phyloP scores from a whole-genome alignment of 2,329 filamentous ascomycete species.

The Alternaria angustiovoidea region DNA sequence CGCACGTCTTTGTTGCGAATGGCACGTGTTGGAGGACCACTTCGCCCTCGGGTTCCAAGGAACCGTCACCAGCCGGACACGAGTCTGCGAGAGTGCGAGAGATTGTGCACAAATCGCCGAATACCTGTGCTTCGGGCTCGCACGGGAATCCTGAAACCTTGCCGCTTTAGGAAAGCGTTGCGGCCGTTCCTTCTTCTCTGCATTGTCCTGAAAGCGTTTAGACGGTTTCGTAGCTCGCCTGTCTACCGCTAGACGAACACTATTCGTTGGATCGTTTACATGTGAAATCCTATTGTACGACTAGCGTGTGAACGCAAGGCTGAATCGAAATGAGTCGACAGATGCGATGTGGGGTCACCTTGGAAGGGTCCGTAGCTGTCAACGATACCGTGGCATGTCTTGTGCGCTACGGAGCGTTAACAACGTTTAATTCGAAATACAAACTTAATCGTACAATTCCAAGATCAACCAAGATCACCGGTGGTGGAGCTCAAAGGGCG shows the following conservation, averaged over 20 bases:
- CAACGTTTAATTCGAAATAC: not conserved
- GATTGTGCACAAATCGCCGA: constrained; percentile 10
- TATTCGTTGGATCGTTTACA: constrained; percentile 21
- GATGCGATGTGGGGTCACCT: not conserved
- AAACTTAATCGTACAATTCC: constrained; percentile 9
- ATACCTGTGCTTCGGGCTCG: constrained; percentile 11
- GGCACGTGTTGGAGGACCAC: not conserved
- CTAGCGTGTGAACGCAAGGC: constrained; percentile 12
- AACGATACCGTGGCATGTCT: not conserved
- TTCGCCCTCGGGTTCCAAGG: constrained; percentile 5
- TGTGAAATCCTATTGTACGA: not conserved
- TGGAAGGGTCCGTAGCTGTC: not conserved
- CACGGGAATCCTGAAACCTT: constrained; percentile 14
- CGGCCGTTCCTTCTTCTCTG: constrained; percentile 13
- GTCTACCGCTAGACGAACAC: not conserved
- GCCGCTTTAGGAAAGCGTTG: constrained; percentile 23
- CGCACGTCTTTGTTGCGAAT: not conserved
- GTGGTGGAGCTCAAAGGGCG: constrained; percentile 3
- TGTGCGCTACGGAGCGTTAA: constrained; percentile 3
- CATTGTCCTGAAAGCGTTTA: constrained; percentile 13
- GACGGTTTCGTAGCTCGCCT: constrained; percentile 10
- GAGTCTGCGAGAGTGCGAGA: constrained; percentile 2
- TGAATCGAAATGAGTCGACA: constrained; percentile 13
- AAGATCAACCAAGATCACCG: constrained; percentile 2
- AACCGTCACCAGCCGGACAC: not conserved